Conservation (phyloP, 2,329 filamentous ascomycete genomes). For the Clarireedia homoeocarpa region DNA sequence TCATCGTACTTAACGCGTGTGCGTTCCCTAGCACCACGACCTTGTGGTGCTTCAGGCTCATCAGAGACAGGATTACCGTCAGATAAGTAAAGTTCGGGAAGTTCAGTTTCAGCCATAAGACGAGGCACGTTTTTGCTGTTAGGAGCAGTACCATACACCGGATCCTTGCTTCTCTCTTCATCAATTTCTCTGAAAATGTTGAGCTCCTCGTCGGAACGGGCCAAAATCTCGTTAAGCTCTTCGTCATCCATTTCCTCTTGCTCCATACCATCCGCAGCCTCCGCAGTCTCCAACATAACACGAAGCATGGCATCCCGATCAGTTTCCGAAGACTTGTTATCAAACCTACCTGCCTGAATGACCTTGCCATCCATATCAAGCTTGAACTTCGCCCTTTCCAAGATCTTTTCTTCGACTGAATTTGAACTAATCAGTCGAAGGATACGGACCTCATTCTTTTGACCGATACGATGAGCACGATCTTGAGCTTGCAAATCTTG, state of each 20-base stretch:
- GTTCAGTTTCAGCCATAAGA: conserved; percentile 77
- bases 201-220: conserved; percentile 77
- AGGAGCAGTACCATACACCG: conserved; percentile 60
- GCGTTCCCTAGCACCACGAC: conserved; percentile 89
- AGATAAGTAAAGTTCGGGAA: conserved; percentile 88
- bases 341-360: conserved; percentile 98
- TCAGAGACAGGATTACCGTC: conserved; percentile 78
- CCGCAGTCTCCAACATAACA: conserved; percentile 81
- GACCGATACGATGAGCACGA: conserved; percentile 98
- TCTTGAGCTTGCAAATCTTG: conserved; percentile 98
- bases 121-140: conserved; percentile 62
- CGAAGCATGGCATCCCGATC: conserved; percentile 95
- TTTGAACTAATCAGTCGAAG: conserved; percentile 91
- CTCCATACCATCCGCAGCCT: conserved; percentile 59
- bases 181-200: conserved; percentile 75
- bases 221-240: conserved; percentile 89
- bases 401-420: conserved; percentile 96
- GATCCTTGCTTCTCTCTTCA: conserved; percentile 57
- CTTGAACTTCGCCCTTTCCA: conserved; percentile 95
- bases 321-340: conserved; percentile 98
- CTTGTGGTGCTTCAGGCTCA: conserved; percentile 68
- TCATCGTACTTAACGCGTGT: conserved; percentile 95
- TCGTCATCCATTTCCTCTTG: conserved; percentile 99
- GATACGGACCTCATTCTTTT: conserved; percentile 99
- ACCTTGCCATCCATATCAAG: conserved; percentile 99